Base-by-base conservation (phyloP, 2,329 filamentous ascomycete species). In the Aspergillus neoniger region DNA sequence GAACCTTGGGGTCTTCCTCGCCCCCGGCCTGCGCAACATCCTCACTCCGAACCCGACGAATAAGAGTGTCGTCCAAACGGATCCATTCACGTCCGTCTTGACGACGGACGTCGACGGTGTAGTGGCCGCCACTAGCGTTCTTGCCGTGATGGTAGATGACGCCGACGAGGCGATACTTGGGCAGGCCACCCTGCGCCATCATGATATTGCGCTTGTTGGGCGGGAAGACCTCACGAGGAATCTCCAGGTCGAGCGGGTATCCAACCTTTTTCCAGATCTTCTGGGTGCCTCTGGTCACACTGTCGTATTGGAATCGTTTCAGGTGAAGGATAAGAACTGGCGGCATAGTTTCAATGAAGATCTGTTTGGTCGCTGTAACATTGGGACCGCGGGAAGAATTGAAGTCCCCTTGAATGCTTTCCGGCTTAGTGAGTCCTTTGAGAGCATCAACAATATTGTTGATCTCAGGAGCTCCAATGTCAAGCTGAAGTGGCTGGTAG, bases 221-320 rank as follows among this genome's bases (percentile, higher is more conserved):
- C 10, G 92, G 89, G 70, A 99, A 90, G 9, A 92, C 90, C 72
- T 98, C 94, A 59, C 89, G 90, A 0, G 95, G 95, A 64, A 99
- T 92, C 74, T 98, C 94, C 54, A 99, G 83, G 71, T 98, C 93
- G 28, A 99, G 81, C 0, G 95, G 95, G 72, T 99, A 99, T 19
- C 92, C 94, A 60, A 99, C 84, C 80, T 94, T 96, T 81, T 98
- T 99, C 91, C 94, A 97, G 65, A 98, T 96, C 82, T 99, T 99
- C 71, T 96, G 90, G 0, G 92, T 96, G 23, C 92, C 92, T 48
- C 81, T 81, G 6, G 89, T 91, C 60, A 89, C 86, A 63, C 88
- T 91, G 70, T 98, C 92, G 70, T 96, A 98, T 70, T 97, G 92
- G 82, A 99, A 99, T 48, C 95, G 91, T 80, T 99, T 99, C 44